These are phyloP conservation scores for Diutina pseudorugosa DNA, from an alignment of 1,139 yeast species.

Conservation along the genomic window DNA sequence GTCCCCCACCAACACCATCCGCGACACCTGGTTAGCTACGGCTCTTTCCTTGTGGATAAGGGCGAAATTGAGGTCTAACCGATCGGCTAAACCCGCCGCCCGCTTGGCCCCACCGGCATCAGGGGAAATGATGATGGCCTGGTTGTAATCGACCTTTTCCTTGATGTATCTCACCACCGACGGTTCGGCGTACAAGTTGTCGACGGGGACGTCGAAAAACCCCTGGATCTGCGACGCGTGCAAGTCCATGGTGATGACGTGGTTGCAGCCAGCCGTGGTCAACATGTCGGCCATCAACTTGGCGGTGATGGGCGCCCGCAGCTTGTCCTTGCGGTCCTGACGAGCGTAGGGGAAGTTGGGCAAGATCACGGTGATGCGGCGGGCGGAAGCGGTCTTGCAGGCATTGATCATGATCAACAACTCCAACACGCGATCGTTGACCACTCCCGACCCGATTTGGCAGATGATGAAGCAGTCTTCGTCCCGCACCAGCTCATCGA, in stretches of 20 bases:
- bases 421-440: conserved; percentile 85
- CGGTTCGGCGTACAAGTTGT: conserved; percentile 73
- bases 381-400: conserved; percentile 91
- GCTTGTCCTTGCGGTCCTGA: conserved; percentile 77
- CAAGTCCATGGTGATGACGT: conserved; percentile 92
- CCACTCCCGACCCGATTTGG: conserved; percentile 78
- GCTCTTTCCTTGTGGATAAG: conserved; percentile 92
- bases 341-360: conserved; percentile 94
- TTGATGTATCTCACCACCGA: conserved; percentile 57
- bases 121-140: conserved; percentile 71
- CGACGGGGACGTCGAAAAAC: conserved; percentile 71
- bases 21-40: conserved; percentile 66
- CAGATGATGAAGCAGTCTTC: conserved; percentile 76
- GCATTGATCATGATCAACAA: conserved; percentile 83
- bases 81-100: conserved; percentile 89
- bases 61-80: conserved; percentile 82
- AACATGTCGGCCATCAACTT: conserved; percentile 75
- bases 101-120: conserved; percentile 95
- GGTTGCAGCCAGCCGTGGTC: conserved; percentile 92
- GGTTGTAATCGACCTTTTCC: conserved; percentile 37
- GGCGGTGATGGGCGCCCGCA: conserved; percentile 75
- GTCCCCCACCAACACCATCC: conserved; percentile 85
- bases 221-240: conserved; percentile 90
- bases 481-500: conserved; percentile 78
- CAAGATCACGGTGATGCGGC: conserved; percentile 83